Evolutionary conservation across 345 rosid species (phyloP), one percentile per base, ranked within the genome.

Genomic region (Triadica sebifera): DNA sequence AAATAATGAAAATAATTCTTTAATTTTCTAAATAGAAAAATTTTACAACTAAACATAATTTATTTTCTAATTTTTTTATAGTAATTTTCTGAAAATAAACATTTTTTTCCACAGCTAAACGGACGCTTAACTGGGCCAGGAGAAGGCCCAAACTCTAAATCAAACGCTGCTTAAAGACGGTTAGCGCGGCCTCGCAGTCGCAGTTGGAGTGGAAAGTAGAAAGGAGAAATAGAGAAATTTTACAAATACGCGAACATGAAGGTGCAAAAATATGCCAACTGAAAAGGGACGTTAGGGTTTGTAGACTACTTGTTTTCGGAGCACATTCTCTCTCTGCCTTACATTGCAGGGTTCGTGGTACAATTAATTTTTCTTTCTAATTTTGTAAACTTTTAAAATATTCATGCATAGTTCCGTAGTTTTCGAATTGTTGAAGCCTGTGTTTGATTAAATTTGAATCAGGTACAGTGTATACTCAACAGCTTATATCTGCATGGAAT

Each of bases 231-330:
- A n/a, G n/a, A n/a, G n/a, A n/a, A n/a, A n/a, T n/a, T n/a, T n/a
- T n/a, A 41, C 5, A 41, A 1, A 4, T 41, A 17, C 19, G 19
- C 57, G 19, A 52, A 16, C 57, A 1, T 52, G 8, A 52, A 52
- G n/a, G 5, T 13, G 16, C 19, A 52, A 52, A 52, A 34, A 24
- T 20, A 20, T 24, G 12, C 3, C 20, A 55, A 19, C 24, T 6
- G 19, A 19, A 55, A 22, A 24, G 29, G 13, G 34, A 25, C 64
- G 64, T 60, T 60, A 60, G 64, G 64, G 64, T 60, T 60, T 60
- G 64, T 60, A 25, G 24, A 58, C 37, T 20, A 20, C 62, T 24
- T 24, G 12, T 58, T 58, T 25, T 58, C 29, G 62, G 62, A 58
- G 13, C 16, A 20, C 16, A 41, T 53, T 53, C 58, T 5, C 1